Percentiles rank a stretch among this genome's conserved stretches.
These are phyloP conservation scores for Hemisphaericaspora subhashii DNA, from an alignment of 1,139 yeast species.

Conservation along the genomic window DNA sequence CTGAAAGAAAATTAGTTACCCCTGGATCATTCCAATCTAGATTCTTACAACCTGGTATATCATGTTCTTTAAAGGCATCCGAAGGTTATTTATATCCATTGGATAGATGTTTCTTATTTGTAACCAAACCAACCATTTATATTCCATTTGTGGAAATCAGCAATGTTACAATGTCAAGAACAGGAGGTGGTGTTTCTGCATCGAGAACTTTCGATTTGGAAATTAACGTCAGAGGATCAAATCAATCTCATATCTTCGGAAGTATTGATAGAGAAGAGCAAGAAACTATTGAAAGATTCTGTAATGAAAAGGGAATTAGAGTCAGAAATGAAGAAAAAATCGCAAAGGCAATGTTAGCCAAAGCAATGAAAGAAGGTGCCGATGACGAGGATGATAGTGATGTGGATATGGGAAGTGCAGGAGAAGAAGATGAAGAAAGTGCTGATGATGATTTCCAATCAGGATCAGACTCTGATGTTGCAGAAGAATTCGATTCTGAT, in stretches of 20 bases:
- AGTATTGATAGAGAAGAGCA: constrained; percentile 92
- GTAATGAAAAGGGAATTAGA: constrained; percentile 72
- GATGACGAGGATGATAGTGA: constrained; percentile 63
- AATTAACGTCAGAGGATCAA: constrained; percentile 64
- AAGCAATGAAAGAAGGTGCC: constrained; percentile 70
- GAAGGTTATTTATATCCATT: constrained; percentile 92
- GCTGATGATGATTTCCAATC: constrained; percentile 69
- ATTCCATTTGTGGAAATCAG: constrained; percentile 84
- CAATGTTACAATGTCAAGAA: constrained; percentile 80
- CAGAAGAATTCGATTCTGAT: constrained; percentile 86
- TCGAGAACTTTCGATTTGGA: constrained; percentile 93
- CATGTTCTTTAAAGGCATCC: constrained; percentile 91
- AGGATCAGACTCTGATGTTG: constrained; percentile 68
- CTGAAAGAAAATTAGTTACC: constrained; percentile 79
- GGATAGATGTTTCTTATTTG: constrained; percentile 86
- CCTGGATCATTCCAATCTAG: constrained; percentile 85
- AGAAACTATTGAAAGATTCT: constrained; percentile 69
- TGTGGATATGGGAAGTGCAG: constrained; percentile 75
- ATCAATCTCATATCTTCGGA: constrained; percentile 79
- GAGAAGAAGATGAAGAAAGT: constrained; percentile 66
- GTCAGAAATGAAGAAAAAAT: constrained; percentile 89
- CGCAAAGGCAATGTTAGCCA: constrained; percentile 76
- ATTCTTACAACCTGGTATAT: constrained; percentile 76
- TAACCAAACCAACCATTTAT: constrained; percentile 91
- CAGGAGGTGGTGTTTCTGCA: constrained; percentile 76